A percentile compares a stretch with the other conserved stretches of the same genome.
Evolutionary conservation across 345 rosid genomes (phyloP).

Genomic region (Passiflora organensis): DNA sequence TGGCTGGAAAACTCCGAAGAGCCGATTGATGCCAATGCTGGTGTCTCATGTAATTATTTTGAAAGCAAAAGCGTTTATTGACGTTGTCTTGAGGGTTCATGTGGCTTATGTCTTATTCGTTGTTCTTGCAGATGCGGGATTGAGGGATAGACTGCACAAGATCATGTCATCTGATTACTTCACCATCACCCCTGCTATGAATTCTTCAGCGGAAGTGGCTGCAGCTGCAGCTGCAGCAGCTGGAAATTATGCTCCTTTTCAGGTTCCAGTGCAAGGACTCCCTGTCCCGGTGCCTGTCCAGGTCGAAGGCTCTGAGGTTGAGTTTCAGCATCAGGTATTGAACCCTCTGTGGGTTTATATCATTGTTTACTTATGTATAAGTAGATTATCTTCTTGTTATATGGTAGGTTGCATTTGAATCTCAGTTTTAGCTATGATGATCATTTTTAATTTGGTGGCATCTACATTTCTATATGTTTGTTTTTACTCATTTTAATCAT

Average conservation of each 20-base stretch:
- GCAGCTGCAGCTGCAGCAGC: slow-evolving; percentile 49
- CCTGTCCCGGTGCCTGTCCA: slow-evolving; percentile 35
- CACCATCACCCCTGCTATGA: slow-evolving; percentile 78
- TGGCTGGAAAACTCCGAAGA: slow-evolving; percentile 70
- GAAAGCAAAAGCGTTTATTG: background rate
- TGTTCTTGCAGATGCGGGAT: slow-evolving; percentile 51
- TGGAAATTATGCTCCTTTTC: slow-evolving; percentile 54
- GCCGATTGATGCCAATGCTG: slow-evolving; percentile 48
- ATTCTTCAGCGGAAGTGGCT: slow-evolving; percentile 74
- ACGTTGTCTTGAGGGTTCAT: background rate
- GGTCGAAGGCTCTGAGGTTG: slow-evolving; percentile 35
- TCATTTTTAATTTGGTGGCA: background rate
- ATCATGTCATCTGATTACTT: slow-evolving; percentile 86
- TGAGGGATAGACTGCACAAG: slow-evolving; percentile 71
- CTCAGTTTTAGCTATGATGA: background rate
- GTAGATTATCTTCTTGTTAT: background rate
- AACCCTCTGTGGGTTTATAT: too few relatives aligned
- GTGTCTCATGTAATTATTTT: slow-evolving; percentile 47
- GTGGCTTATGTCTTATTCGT: background rate
- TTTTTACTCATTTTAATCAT: too few relatives aligned
- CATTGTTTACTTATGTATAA: too few relatives aligned
- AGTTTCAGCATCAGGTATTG: slow-evolving; percentile 30
- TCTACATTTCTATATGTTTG: too few relatives aligned
- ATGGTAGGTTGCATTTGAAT: background rate
- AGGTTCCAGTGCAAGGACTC: slow-evolving; percentile 42